Base-by-base conservation (phyloP, 1,284 basidiomycete genomes). In the Baeospora myosura region DNA sequence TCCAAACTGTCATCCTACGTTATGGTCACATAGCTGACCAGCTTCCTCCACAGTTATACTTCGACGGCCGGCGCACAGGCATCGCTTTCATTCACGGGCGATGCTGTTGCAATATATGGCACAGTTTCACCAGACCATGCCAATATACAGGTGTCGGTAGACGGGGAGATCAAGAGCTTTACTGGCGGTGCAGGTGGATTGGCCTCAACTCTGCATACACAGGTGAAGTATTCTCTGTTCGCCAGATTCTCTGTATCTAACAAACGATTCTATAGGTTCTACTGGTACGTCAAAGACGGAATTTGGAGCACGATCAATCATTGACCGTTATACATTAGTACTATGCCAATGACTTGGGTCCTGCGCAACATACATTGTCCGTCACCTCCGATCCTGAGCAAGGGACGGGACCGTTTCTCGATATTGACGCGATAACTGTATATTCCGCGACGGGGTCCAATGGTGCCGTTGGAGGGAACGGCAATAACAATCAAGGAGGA, bases 41-140 rank as follows among this genome's bases (percentile, higher is more conserved):
- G 26, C 6, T 26, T 30, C 17, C 39, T 14, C 34, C 16, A 2
- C 37, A 75, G 73, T 50, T 71, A 57, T 52, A 64, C 71, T 1
- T 49, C 62, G 40, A 56, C 52, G 3, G 45, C 56, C n/a, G 64
- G 60, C 23, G 66, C 72, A 20, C 61, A 63, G 17, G 68, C 65
- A 11, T 63, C 65, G 3, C 49, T 74, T 5, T 47, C 56, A n/a
- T 76, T 76, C 52, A 48, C 52, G 3, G 74, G 74, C 23, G 66
- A 72, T 42, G 72, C 68, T 14, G 59, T 78, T 33, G 71, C 71
- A 11, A 45, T 76, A 2, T 76, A 71, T 46, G 73, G 74, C 23
- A 70, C 72, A 1, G 62, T 72, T 17, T 68, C 71, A 5, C 66
- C 71, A 14, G 63, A 70, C 41, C 72, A 71, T 49, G 67, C 69